Evolutionary conservation across 2,329 filamentous ascomycete species (phyloP), one percentile per base, ranked within the genome.

Genomic region (Emmonsia crescens): DNA sequence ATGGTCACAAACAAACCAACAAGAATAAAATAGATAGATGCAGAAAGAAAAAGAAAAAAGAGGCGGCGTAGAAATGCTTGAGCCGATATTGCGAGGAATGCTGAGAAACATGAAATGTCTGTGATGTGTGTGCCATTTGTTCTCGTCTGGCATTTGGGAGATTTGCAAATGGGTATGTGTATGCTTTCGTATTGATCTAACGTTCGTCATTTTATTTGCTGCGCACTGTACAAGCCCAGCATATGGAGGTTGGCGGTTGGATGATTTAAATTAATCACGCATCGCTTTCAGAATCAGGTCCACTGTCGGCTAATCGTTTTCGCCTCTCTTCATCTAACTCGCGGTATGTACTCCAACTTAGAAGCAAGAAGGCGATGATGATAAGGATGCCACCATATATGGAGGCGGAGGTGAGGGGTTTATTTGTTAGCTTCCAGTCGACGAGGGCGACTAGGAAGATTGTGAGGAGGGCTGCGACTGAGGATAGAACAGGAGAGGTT

Each of bases 381-480:
- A 99, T 99, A 68, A 97, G 80, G 33, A 88, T 71, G 0, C 94
- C 93, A n/a, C 94, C 94, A 0, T 85, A 70, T 14, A 97, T 80
- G 3, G 93, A 89, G 0, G 91, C 89, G 3, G 81, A 77, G 59
- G 86, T 89, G 24, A 96, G 79, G 0, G 88, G 84, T 68, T 88
- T 82, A 57, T 93, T 90, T 0, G 90, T 95, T 51, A 92, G 80
- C 61, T 92, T 72, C 85, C 94, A 95, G 75, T 99, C 94, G 61
- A 89, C 89, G 36, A 97, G 79, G 0, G 93, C 94, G 6, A 99
- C 94, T 64, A 97, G 85, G 80, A 99, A 97, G 67, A 99, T 99
- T 27, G 94, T 99, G 55, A 99, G 80, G 6, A 99, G 83, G 2
- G 93, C 91, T 0, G 94, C 94, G 12, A 99, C 94, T 21, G 89